Base-by-base conservation (phyloP, 495 filamentous ascomycete species). In the Hyaloscypha bicolor region DNA sequence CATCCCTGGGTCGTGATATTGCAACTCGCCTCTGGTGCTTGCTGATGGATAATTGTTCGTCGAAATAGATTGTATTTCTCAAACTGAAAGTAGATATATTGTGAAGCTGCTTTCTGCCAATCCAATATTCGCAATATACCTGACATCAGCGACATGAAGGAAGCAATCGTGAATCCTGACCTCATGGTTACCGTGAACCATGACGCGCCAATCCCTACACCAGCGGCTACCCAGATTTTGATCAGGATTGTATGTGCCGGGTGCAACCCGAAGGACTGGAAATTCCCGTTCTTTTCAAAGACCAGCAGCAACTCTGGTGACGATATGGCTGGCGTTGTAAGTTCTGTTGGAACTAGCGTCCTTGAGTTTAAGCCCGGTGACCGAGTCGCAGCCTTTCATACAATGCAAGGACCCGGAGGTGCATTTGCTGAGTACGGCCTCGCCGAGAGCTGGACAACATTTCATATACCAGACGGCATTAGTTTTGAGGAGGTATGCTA, bases 221-320 rank as follows among this genome's bases (percentile, higher is more conserved):
- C 87, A 0, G 76, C 79, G 52, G 76, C 79, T 4, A 80, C 85
- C 60, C 83, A 94, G 61, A 76, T 93, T 21, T 80, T 93, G 14
- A 93, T 90, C 69, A 85, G 85, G 64, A 88, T 92, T 52, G 77
- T 88, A 6, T 85, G 87, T 6, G 83, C 82, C 58, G 89, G 88
- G 31, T 86, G 84, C 33, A 93, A 93, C 73, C 91, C 91, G 2
- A 94, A 93, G 71, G 91, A 94, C 78, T 91, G 89, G 90, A 91
- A 89, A 70, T 33, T 77, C 0, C 71, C 78, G 9, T 64, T 48
- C 1, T 35, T 55, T 6, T 48, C 14, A 9, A 22, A 48, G 19
- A 53, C 16, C 29, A 32, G 14, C 35, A 3, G 2, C 9, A 92
- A 93, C 76, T 71, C 78, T 57, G 91, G 91, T 42, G 90, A 93